A percentile compares a stretch with the other conserved stretches of the same genome.
phyloP scores from a whole-genome alignment of 129 eudicot genomes.

The Helianthus annuus region DNA sequence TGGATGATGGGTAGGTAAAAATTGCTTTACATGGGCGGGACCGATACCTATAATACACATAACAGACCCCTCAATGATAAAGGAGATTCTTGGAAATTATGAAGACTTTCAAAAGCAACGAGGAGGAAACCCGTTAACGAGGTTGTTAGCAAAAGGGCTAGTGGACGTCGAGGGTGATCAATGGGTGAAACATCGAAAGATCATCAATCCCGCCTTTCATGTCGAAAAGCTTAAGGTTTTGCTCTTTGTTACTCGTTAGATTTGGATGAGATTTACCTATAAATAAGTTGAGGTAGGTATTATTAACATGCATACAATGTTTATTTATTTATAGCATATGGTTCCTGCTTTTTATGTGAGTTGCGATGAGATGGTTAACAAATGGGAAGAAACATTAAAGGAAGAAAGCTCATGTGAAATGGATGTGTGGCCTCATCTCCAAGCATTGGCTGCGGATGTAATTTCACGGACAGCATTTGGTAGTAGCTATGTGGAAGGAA shows the following conservation, averaged over 20 bases:
- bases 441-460: not conserved
- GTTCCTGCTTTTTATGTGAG: conserved; percentile 17
- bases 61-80: conserved; percentile 28
- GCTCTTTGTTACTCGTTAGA: too few species aligned
- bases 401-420: conserved; percentile 8
- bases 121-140: conserved; percentile 29
- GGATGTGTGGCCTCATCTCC: conserved; percentile 24
- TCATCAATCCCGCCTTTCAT: conserved; percentile 38
- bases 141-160: conserved; percentile 32
- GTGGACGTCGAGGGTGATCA: conserved; percentile 25
- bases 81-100: conserved; percentile 23
- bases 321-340: conserved; percentile 19
- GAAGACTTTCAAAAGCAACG: conserved; percentile 24
- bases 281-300: too few species aligned
- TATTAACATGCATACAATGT: not conserved
- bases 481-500: conserved; percentile 21
- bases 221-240: conserved; percentile 38
- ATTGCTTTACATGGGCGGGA: conserved; percentile 37
- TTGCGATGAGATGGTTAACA: conserved; percentile 12
- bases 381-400: conserved; percentile 14
- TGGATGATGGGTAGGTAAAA: conserved; percentile 26
- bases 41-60: conserved; percentile 26
- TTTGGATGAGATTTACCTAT: too few species aligned
- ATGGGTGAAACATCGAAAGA: conserved; percentile 38
- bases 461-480: conserved; percentile 22